Evolutionary conservation across 805 yeast species (phyloP), one percentile per base, ranked within the genome.

Genomic region (Deakozyma indianensis): DNA sequence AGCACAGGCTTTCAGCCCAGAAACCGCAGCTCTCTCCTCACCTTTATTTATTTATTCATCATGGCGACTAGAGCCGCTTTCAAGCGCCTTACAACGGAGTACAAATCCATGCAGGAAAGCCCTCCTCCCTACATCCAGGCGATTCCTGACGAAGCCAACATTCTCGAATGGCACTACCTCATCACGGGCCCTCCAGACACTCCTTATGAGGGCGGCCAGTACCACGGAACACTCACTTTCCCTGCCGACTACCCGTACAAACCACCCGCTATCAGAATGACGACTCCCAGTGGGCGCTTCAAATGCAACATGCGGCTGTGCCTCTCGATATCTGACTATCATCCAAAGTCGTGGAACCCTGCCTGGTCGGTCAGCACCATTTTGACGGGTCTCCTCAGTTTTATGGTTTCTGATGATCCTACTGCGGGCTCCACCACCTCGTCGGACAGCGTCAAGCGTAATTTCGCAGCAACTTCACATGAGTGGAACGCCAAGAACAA

Each of bases 311-410:
- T 86, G 2, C 68, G 95, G 43, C 69, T 88, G 23, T 88, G 97
- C 64, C 67, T 88, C 43, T 78, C 88, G n/a, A 87, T 88, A 81
- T 80, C 94, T 56, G 96, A 88, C 64, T 88, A 77, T 61, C 97
- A 88, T 55, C 96, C 95, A 2, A 92, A 87, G 60, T 68, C 82
- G 1, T 88, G 97, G 97, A 87, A 88, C 61, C 96, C 97, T 1
- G 86, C 94, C 4, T 88, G 96, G 96, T 78, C 87, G 41, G 96
- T 88, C 22, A 70, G 85, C 27, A 87, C 96, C 0, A 88, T 88
- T 20, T 69, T 88, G 53, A 83, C 79, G 9, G 97, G 96, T 0
- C 66, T 88, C 29, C 67, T 88, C 52, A 84, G 95, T 59, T 88
- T 88, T 57, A 88, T 88, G 97, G 85, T 94, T 0, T 80, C 92